Base-by-base conservation (phyloP, 805 yeast species). In the Sugiyamaella valdiviana region DNA sequence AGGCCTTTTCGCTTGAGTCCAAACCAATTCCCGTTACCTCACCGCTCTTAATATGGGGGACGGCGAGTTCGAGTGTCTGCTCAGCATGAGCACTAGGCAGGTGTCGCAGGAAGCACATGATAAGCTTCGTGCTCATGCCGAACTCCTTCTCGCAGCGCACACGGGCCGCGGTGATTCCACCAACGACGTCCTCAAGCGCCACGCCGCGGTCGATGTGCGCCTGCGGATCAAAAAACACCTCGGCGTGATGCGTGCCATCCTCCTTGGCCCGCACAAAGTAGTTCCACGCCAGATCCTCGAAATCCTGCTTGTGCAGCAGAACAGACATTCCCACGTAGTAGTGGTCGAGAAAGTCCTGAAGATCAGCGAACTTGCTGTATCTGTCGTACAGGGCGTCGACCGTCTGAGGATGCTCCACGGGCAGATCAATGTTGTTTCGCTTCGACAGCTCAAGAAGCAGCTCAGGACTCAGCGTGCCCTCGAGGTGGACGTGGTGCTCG, bases 401-500 rank as follows among this genome's bases (percentile, higher is more conserved):
- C 1, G 80, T 65, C 42, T 70, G 66, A 36, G 93, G 91, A 66
- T 82, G 83, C 21, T 66, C 68, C 2, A 63, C 74, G 15, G 95
- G 95, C 35, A 86, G 68, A 16, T 61, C 49, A 49, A 85, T 73
- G 32, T 68, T 64, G 68, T 85, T 84, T 67, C 86, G 76, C 58
- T 75, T 67, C 0, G 91, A 89, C 48, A 85, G 69, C 45, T 78
- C 76, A 66, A 84, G 83, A 50, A 85, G 69, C 35, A 85, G 72
- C 43, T 78, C 77, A n/a, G 95, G 93, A 52, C 82, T 85, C 48
- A 85, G 65, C 37, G 95, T 84, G 29, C 95, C 95, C 69, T 85
- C 95, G 40, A 86, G 64, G 66, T 86, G 95, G 52, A 85, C 77
- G 62, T 86, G 95, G 63, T 85, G 91, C 64, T 86, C 95, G 70